Evolutionary conservation across 2,329 filamentous ascomycete species (phyloP).

Genomic region (Talaromyces verruculosus): DNA sequence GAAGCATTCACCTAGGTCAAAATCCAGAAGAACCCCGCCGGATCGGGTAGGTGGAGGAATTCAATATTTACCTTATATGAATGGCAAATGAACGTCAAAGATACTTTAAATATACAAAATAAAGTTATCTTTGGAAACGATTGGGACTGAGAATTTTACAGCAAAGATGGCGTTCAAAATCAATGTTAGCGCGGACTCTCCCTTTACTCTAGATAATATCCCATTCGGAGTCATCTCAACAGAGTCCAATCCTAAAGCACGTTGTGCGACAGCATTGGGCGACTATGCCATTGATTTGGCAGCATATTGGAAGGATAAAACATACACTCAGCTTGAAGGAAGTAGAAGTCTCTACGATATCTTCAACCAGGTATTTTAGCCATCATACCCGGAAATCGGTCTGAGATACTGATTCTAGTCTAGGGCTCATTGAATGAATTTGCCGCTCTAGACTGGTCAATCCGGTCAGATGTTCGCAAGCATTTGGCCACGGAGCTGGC

Average conservation of each 20-base stretch:
- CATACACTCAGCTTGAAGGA: constrained; percentile 30
- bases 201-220: constrained; percentile 55
- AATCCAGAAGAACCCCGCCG: neutral
- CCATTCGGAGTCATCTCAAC: constrained; percentile 56
- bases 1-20: neutral
- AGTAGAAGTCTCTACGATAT: constrained; percentile 2
- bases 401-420: constrained; percentile 30
- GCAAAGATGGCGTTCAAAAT: constrained; percentile 13
- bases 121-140: too few species aligned
- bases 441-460: constrained; percentile 45
- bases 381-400: neutral
- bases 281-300: constrained; percentile 56
- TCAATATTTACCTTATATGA: neutral
- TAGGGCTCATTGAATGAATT: constrained; percentile 51
- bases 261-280: constrained; percentile 53
- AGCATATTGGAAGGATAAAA: constrained; percentile 38
- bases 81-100: neutral
- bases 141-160: neutral
- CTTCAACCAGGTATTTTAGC: constrained; percentile 3
- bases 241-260: constrained; percentile 36
- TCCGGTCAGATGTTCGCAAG: constrained; percentile 43
- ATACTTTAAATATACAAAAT: neutral
- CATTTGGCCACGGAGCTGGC: constrained; percentile 34
- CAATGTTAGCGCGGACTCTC: constrained; percentile 3
- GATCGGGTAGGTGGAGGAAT: constrained; percentile 9